Base-by-base conservation (phyloP, 495 filamentous ascomycete genomes). In the Penicillium roqueforti region DNA sequence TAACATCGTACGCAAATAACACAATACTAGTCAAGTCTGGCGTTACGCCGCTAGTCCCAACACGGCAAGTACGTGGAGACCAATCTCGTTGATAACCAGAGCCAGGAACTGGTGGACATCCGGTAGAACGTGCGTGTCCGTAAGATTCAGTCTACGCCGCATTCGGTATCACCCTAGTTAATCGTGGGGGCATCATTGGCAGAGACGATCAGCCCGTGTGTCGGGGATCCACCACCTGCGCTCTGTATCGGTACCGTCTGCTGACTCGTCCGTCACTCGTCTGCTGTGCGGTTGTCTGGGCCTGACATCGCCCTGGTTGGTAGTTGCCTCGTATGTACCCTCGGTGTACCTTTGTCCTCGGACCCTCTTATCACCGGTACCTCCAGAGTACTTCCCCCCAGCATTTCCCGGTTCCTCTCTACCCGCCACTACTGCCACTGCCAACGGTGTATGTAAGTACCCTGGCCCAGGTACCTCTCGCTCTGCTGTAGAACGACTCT, bases 161-260 rank as follows among this genome's bases (percentile, higher is more conserved):
- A 51, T 65, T 54, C 29, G 43, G 62, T 59, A 65, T 54, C 40
- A 61, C 50, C 55, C 47, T 62, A 47, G 62, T 43, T 62, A 61
- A 65, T 65, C 62, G 55, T 42, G 25, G 26, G 9, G 7, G 19
- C 6, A 3, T 49, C 16, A 65, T 62, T 65, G 59, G 56, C 20
- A 11, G 18, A 25, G 1, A 50, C 9, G 3, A 7, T 9, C 25
- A 47, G 43, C 48, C 57, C 58, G 58, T 55, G 42, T 54, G 23
- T 26, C 25, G 22, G 31, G 31, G 58, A 19, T 28, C 58, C 61
- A 64, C 58, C 29, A 3, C 10, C 22, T 37, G 47, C 28, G 9
- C 22, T 18, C 29, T 50, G 56, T 58, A 58, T 54, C 34, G 39
- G 34, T 54, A 55, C 51, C 29, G 56, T 58, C 45, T 36, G 42